A percentile compares a stretch with the other conserved stretches of the same genome.
Evolutionary conservation across 768 basidiomycete genomes (phyloP).

Genomic region (Pholiota conissans): DNA sequence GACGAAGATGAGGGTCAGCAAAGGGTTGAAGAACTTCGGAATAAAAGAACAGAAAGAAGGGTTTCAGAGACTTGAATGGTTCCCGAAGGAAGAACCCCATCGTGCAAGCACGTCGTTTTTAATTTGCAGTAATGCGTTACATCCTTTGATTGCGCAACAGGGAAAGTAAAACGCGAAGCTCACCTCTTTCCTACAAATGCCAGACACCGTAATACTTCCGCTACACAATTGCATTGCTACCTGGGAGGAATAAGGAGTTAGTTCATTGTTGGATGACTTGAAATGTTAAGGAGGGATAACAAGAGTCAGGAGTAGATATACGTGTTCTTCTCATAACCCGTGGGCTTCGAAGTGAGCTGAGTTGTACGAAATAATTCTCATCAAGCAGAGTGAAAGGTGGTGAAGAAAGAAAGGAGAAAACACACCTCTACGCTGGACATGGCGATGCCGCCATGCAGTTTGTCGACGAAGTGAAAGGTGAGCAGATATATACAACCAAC

Average conservation of each 20-base stretch:
- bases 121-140: constrained; percentile 36
- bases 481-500: not conserved
- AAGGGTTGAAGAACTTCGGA: not conserved
- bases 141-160: constrained; percentile 26
- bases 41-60: not conserved
- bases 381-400: constrained; percentile 4
- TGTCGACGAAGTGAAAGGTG: not conserved
- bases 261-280: not conserved
- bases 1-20: too few species aligned
- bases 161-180: constrained; percentile 18
- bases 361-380: constrained; percentile 36
- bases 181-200: too few species aligned
- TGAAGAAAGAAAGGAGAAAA: not conserved
- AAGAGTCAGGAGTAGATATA: constrained; percentile 37
- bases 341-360: constrained; percentile 68
- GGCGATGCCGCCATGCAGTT: not conserved
- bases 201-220: too few species aligned
- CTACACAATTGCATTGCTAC: too few species aligned
- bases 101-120: constrained; percentile 58
- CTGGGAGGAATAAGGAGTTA: not conserved
- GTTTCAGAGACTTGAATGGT: constrained; percentile 82
- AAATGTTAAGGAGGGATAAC: not conserved
- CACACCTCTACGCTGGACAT: constrained; percentile 3
- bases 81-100: constrained; percentile 68
- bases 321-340: constrained; percentile 56